Conservation (phyloP, 441 rosid species). For the Sinapis alba region DNA sequence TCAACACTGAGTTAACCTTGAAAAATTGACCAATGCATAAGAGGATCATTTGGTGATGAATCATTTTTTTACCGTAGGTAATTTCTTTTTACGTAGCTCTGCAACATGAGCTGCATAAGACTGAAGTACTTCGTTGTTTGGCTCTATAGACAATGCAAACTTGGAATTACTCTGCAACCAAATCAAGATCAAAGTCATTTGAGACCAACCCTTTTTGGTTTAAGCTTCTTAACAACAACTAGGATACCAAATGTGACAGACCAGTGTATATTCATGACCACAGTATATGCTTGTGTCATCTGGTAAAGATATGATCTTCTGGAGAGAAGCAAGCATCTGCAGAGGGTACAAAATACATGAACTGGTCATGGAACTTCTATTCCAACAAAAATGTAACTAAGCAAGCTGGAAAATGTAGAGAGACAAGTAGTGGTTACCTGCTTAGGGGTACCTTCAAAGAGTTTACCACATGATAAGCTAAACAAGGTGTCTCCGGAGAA, state of each 20-base stretch:
- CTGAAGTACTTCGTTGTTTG: conserved; percentile 74
- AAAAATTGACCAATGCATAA: not conserved
- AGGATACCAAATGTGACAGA: conserved; percentile 36
- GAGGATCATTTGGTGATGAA: conserved; percentile 9
- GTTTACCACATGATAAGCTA: conserved; percentile 98
- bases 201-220: not conserved
- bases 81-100: conserved; percentile 70
- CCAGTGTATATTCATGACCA: conserved; percentile 96
- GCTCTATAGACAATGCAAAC: conserved; percentile 89
- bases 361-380: not conserved
- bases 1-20: conserved; percentile 13
- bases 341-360: conserved; percentile 4
- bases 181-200: conserved; percentile 9
- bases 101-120: conserved; percentile 76
- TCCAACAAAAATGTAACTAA: not conserved
- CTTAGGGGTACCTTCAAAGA: conserved; percentile 86
- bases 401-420: not conserved
- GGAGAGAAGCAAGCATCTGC: conserved; percentile 84
- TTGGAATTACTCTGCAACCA: conserved; percentile 82
- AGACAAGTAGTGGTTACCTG: conserved; percentile 54
- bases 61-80: conserved; percentile 58
- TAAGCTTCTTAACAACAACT: conserved; percentile 7
- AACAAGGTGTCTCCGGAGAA: conserved; percentile 95
- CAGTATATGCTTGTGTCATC: conserved; percentile 83
- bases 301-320: conserved; percentile 70